Percentiles rank a stretch among this genome's conserved stretches.
Conservation (phyloP, 768 basidiomycete species). For the Mycena leptocephala region DNA sequence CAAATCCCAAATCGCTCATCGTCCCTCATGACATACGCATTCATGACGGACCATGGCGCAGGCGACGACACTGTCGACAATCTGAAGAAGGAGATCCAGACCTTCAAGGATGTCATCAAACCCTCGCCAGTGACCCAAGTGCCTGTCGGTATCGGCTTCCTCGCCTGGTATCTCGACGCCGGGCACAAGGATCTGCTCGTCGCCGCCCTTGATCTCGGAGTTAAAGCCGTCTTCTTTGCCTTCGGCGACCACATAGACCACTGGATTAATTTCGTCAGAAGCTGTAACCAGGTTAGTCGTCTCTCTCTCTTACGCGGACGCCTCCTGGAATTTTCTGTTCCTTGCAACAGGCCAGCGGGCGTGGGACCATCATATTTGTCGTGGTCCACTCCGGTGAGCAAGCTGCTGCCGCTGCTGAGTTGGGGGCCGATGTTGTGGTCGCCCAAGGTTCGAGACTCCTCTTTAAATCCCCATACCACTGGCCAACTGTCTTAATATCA, state of each 20-base stretch:
- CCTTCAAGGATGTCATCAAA: conserved; percentile 6
- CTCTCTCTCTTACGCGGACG: too few relatives aligned
- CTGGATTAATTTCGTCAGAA: neutral
- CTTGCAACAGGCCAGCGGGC: neutral
- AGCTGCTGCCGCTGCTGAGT: too few relatives aligned
- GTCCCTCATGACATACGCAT: neutral
- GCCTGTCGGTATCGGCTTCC: neutral
- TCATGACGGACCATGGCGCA: neutral
- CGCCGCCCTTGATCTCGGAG: too few relatives aligned
- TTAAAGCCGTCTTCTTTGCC: too few relatives aligned
- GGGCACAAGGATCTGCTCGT: too few relatives aligned
- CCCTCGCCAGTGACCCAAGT: neutral
- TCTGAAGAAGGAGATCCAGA: conserved; percentile 14
- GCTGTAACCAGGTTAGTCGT: neutral
- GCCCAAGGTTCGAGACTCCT: neutral
- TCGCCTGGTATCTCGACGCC: too few relatives aligned
- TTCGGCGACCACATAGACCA: conserved; percentile 6
- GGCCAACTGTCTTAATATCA: neutral
- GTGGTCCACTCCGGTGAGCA: neutral
- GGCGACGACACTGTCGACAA: conserved; percentile 15
- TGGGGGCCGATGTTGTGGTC: neutral
- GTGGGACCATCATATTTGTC: neutral
- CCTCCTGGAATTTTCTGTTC: too few relatives aligned
- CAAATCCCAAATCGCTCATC: too few relatives aligned
- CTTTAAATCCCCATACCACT: neutral